Percentiles rank a stretch among this genome's conserved stretches.
Conservation (phyloP, 2,329 filamentous ascomycete species). For the Alternaria rosae region DNA sequence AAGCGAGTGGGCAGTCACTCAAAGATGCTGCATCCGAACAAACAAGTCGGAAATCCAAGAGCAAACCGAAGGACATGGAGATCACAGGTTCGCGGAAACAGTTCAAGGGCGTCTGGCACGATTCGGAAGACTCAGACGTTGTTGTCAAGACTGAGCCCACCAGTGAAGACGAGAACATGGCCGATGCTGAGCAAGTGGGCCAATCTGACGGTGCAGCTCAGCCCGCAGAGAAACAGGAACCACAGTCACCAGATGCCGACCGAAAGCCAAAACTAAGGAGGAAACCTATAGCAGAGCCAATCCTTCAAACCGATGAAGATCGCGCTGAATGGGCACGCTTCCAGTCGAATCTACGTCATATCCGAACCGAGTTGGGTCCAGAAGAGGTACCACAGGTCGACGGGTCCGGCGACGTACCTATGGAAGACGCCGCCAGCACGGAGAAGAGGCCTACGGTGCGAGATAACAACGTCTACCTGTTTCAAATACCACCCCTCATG, state of each 20-base stretch:
- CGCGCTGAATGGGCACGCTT: conserved; percentile 59
- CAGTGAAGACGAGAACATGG: conserved; percentile 55
- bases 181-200: conserved; percentile 38
- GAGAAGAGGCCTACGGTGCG: conserved; percentile 41
- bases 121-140: conserved; percentile 49
- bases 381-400: conserved; percentile 42
- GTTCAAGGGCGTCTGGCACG: conserved; percentile 56
- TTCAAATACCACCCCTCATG: conserved; percentile 70
- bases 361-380: conserved; percentile 58
- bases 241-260: conserved; percentile 44
- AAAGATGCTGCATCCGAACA: conserved; percentile 26
- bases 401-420: conserved; percentile 52
- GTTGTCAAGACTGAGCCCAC: conserved; percentile 62
- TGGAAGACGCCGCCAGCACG: conserved; percentile 37
- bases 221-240: conserved; percentile 32
- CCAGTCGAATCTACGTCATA: conserved; percentile 55
- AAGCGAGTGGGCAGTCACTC: conserved; percentile 38
- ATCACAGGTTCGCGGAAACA: conserved; percentile 51
- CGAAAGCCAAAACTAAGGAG: conserved; percentile 33
- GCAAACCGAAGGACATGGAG: conserved; percentile 55
- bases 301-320: conserved; percentile 62
- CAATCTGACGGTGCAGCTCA: conserved; percentile 17
- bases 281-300: conserved; percentile 44
- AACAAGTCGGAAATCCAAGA: conserved; percentile 44
- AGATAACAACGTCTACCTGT: conserved; percentile 66